phyloP scores from a whole-genome alignment of 2,329 filamentous ascomycete genomes.

The Triangularia setosa region DNA sequence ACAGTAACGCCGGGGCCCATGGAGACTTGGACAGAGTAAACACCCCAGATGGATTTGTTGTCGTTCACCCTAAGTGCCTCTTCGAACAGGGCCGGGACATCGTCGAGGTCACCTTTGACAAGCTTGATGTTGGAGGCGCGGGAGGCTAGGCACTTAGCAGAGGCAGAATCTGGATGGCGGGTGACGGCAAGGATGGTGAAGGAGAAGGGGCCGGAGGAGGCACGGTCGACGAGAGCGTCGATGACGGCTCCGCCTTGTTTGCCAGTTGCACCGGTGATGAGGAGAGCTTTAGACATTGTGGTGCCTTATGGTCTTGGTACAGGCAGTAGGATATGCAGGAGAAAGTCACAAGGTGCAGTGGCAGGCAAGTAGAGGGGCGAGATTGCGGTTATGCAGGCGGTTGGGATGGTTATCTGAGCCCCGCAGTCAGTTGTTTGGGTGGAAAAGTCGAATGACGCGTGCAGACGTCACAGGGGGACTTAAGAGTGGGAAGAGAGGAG shows the following conservation, averaged over 20 bases:
- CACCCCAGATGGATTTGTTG: constrained; percentile 47
- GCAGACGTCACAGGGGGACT: background rate
- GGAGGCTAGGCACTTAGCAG: constrained; percentile 44
- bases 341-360: background rate
- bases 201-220: constrained; percentile 12
- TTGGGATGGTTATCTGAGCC: background rate
- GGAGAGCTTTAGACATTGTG: constrained; percentile 33
- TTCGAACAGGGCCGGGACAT: constrained; percentile 18
- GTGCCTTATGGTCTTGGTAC: background rate
- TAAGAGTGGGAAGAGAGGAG: background rate
- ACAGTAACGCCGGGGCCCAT: constrained; percentile 34
- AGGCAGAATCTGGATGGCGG: constrained; percentile 44
- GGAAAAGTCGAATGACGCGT: background rate
- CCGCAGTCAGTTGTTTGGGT: background rate
- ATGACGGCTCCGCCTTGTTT: constrained; percentile 45
- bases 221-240: constrained; percentile 35
- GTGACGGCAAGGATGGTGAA: constrained; percentile 54
- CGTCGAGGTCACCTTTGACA: constrained; percentile 23
- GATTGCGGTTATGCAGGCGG: background rate
- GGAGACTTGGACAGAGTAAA: constrained; percentile 52
- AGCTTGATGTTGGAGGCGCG: constrained; percentile 39
- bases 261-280: constrained; percentile 46
- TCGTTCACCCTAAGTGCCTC: constrained; percentile 5
- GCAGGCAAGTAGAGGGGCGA: background rate
- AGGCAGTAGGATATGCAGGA: background rate